Evolutionary conservation across 1,284 basidiomycete species (phyloP).

Genomic region (Amylostereum areolatum): DNA sequence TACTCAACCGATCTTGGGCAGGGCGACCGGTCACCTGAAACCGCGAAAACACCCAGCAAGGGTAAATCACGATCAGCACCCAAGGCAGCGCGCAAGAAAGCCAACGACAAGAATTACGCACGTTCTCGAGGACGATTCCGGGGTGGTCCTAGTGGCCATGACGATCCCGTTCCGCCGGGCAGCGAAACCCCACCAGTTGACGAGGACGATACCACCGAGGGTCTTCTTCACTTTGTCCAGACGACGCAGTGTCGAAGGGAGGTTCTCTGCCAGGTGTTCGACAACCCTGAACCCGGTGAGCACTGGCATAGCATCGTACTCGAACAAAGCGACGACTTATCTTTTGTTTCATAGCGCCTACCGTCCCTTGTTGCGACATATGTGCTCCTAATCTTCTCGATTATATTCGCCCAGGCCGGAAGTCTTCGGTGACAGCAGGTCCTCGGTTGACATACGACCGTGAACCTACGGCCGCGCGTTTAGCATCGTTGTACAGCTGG

Average conservation of each 20-base stretch:
- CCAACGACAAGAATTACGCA: background rate
- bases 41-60: too few species aligned
- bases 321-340: too few species aligned
- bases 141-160: background rate
- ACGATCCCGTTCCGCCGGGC: background rate
- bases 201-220: slow-evolving; percentile 9
- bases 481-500: too few species aligned
- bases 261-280: slow-evolving; percentile 10
- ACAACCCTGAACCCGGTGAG: slow-evolving; percentile 6
- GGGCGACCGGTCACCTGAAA: background rate
- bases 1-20: slow-evolving; percentile 5
- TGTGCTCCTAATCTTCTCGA: too few species aligned
- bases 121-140: background rate
- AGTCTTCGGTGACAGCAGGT: too few species aligned
- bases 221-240: slow-evolving; percentile 13
- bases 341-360: too few species aligned
- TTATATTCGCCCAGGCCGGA: too few species aligned
- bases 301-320: too few species aligned
- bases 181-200: slow-evolving; percentile 1
- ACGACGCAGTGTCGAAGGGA: slow-evolving; percentile 9
- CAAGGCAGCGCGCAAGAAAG: background rate
- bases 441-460: too few species aligned
- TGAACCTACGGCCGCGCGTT: too few species aligned
- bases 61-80: background rate
- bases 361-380: too few species aligned